Evolutionary conservation across 2,329 filamentous ascomycete species (phyloP).

Genomic region (Colletotrichum spinosum): DNA sequence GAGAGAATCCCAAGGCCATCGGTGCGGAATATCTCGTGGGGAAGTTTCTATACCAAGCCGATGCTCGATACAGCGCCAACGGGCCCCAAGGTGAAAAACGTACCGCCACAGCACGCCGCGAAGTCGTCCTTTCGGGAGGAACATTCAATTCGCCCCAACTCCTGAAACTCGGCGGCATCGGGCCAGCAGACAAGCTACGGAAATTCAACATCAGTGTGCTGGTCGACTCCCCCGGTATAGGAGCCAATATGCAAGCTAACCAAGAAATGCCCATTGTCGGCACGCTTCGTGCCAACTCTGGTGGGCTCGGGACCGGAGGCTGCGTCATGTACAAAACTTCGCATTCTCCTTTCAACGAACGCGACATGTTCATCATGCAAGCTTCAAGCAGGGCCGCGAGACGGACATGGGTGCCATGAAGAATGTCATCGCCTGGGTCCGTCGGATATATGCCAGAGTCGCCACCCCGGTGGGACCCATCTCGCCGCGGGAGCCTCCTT

Average conservation of each 20-base stretch:
- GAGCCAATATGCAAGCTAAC: constrained; percentile 61
- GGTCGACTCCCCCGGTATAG: constrained; percentile 60
- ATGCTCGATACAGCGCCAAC: constrained; percentile 40
- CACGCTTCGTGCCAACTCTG: constrained; percentile 34
- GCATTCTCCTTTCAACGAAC: constrained; percentile 52
- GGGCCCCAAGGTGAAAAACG: not conserved
- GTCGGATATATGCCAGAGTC: constrained; percentile 40
- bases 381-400: constrained; percentile 61
- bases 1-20: not conserved
- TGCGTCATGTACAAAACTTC: constrained; percentile 42
- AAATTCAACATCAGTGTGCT: constrained; percentile 58
- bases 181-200: constrained; percentile 54
- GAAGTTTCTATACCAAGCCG: constrained; percentile 39
- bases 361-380: constrained; percentile 66
- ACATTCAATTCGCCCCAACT: constrained; percentile 63
- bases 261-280: constrained; percentile 51
- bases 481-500: constrained; percentile 38
- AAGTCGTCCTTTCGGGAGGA: constrained; percentile 64
- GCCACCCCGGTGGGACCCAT: constrained; percentile 39
- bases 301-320: constrained; percentile 40
- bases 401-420: constrained; percentile 55
- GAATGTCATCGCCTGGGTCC: constrained; percentile 47
- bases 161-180: constrained; percentile 63
- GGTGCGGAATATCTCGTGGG: constrained; percentile 39
- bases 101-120: constrained; percentile 47